Evolutionary conservation across 2,329 filamentous ascomycete genomes (phyloP).

Genomic region (Fusarium chlamydosporum): DNA sequence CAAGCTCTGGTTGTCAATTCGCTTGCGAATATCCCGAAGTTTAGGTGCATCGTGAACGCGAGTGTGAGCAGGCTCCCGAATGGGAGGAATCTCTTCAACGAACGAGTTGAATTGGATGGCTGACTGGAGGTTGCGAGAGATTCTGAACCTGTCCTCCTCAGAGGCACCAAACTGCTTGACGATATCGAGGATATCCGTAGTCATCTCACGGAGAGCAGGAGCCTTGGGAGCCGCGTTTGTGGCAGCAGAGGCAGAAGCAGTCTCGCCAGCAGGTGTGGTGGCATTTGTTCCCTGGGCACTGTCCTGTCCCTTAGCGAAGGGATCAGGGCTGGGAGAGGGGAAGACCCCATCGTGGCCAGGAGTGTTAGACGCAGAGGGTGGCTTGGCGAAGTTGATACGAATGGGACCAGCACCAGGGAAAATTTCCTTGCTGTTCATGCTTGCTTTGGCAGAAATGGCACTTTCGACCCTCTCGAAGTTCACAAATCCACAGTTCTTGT

Average conservation of each 20-base stretch:
- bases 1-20: constrained; percentile 94
- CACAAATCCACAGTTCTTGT: constrained; percentile 99
- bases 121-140: constrained; percentile 79
- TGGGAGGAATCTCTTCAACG: constrained; percentile 86
- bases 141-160: constrained; percentile 80
- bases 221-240: constrained; percentile 71
- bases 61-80: constrained; percentile 89
- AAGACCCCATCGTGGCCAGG: constrained; percentile 90
- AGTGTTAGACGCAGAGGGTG: constrained; percentile 88
- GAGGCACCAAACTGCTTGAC: constrained; percentile 89
- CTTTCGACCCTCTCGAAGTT: constrained; percentile 95
- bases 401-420: constrained; percentile 97
- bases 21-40: constrained; percentile 94
- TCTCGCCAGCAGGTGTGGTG: constrained; percentile 55
- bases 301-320: constrained; percentile 74
- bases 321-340: constrained; percentile 91
- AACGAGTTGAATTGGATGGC: constrained; percentile 82
- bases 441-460: constrained; percentile 87
- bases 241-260: constrained; percentile 53
- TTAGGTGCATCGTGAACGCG: constrained; percentile 94
- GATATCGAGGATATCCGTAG: constrained; percentile 86
- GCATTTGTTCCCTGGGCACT: constrained; percentile 52
- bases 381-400: constrained; percentile 97
- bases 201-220: constrained; percentile 81
- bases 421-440: constrained; percentile 96